Percentiles rank a stretch among this genome's conserved stretches.
Evolutionary conservation across 768 basidiomycete species (phyloP).

Genomic region (Hebeloma cylindrosporum): DNA sequence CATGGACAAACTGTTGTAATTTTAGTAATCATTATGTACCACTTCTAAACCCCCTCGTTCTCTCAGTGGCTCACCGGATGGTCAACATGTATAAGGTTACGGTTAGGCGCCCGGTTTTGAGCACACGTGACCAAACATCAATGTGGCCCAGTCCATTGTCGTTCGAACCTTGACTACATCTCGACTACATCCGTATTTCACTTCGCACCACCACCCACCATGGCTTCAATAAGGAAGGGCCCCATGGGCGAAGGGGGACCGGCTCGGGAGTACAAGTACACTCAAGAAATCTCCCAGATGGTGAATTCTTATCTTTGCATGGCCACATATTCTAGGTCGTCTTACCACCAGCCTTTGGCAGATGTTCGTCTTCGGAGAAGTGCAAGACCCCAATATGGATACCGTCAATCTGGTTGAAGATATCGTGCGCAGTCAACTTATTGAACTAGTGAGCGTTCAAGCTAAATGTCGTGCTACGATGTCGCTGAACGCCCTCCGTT

Average conservation of each 20-base stretch:
- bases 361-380: slow-evolving; percentile 98
- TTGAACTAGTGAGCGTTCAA: slow-evolving; percentile 68
- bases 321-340: background rate
- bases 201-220: too few relatives aligned
- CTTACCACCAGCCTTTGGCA: slow-evolving; percentile 27
- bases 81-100: too few relatives aligned
- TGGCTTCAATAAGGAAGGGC: slow-evolving; percentile 16
- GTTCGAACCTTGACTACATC: too few relatives aligned
- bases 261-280: slow-evolving; percentile 75
- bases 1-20: too few relatives aligned
- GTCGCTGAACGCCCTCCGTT: background rate
- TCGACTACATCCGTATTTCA: too few relatives aligned
- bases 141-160: too few relatives aligned
- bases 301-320: slow-evolving; percentile 34
- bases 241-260: slow-evolving; percentile 5
- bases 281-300: slow-evolving; percentile 94
- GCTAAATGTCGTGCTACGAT: background rate
- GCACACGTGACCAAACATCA: too few relatives aligned
- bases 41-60: too few relatives aligned
- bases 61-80: too few relatives aligned
- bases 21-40: too few relatives aligned
- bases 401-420: slow-evolving; percentile 96
- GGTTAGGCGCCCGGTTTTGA: too few relatives aligned
- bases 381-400: slow-evolving; percentile 83
- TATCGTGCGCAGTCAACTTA: slow-evolving; percentile 85